Conservation (phyloP, 148 eudicot species). For the Camellia japonica region DNA sequence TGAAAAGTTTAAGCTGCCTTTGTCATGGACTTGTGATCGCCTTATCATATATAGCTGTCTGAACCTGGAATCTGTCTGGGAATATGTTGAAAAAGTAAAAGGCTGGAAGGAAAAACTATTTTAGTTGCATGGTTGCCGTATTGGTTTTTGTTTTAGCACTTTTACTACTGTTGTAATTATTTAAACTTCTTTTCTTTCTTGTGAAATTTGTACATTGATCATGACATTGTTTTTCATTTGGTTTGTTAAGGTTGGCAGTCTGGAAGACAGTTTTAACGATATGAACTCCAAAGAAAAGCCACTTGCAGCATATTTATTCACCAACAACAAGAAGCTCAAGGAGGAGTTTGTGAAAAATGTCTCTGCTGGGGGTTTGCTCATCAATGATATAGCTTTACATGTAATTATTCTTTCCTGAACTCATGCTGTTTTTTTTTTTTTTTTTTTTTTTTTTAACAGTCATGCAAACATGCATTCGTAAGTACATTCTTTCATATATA, state of each 20-base stretch:
- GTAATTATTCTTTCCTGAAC: slow-evolving; percentile 28
- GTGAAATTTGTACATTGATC: not conserved
- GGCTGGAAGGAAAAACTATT: not conserved
- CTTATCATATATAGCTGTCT: not conserved
- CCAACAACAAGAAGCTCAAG: slow-evolving; percentile 51
- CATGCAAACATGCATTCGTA: not conserved
- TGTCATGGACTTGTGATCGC: not conserved
- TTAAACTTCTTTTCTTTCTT: not conserved
- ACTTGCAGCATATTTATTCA: slow-evolving; percentile 64
- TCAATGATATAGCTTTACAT: slow-evolving; percentile 57
- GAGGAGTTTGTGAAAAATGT: slow-evolving; percentile 40
- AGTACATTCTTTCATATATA: not conserved
- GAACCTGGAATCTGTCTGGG: not conserved
- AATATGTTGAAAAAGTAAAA: not conserved
- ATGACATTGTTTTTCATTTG: slow-evolving; percentile 1
- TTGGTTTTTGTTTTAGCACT: not conserved
- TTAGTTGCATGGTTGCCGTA: not conserved
- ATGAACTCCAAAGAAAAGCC: slow-evolving; percentile 57
- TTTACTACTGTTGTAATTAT: not conserved
- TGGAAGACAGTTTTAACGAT: slow-evolving; percentile 46
- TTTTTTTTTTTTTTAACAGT: not conserved
- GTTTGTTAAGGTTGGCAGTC: slow-evolving; percentile 39
- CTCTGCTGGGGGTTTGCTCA: slow-evolving; percentile 53
- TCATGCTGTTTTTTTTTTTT: not conserved
- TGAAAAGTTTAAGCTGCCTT: not conserved